Percentiles rank a stretch among this genome's conserved stretches.
These are phyloP conservation scores for Elaeis oleifera DNA, from an alignment of 202 grass and related monocot species.

Conservation along the genomic window DNA sequence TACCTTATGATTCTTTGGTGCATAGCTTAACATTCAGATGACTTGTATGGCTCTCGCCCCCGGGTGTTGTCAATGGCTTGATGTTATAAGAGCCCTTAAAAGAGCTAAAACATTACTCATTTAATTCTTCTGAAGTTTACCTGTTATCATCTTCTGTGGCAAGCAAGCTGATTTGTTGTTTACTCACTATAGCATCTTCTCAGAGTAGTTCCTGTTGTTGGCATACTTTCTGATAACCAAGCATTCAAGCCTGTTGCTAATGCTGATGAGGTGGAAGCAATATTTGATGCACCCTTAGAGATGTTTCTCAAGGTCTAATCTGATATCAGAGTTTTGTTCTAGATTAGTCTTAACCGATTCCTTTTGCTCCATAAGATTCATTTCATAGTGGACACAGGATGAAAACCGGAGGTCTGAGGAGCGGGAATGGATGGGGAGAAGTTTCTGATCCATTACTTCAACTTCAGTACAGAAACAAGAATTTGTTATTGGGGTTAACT, in stretches of 20 bases:
- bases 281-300: slow-evolving; percentile 63
- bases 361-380: slow-evolving; percentile 4
- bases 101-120: no score
- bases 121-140: no score
- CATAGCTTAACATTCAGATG: no score
- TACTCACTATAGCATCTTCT: slow-evolving; percentile 53
- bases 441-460: slow-evolving; percentile 57
- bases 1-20: no score
- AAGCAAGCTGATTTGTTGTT: no score
- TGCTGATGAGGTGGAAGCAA: slow-evolving; percentile 51
- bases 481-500: slow-evolving; percentile 79
- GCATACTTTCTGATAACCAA: slow-evolving; percentile 41
- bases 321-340: slow-evolving; percentile 1
- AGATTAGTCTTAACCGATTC: neutral
- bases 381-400: slow-evolving; percentile 26
- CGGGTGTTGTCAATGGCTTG: no score
- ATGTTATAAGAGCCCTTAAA: no score
- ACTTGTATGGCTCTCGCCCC: no score
- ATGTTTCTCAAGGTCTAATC: slow-evolving; percentile 80
- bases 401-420: slow-evolving; percentile 50
- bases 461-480: slow-evolving; percentile 39
- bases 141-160: no score
- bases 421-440: slow-evolving; percentile 60
- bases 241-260: slow-evolving; percentile 49
- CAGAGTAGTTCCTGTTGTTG: slow-evolving; percentile 53